These are phyloP conservation scores for Magnusiomyces suaveolens DNA, from an alignment of 1,139 yeast genomes.

Conservation along the genomic window DNA sequence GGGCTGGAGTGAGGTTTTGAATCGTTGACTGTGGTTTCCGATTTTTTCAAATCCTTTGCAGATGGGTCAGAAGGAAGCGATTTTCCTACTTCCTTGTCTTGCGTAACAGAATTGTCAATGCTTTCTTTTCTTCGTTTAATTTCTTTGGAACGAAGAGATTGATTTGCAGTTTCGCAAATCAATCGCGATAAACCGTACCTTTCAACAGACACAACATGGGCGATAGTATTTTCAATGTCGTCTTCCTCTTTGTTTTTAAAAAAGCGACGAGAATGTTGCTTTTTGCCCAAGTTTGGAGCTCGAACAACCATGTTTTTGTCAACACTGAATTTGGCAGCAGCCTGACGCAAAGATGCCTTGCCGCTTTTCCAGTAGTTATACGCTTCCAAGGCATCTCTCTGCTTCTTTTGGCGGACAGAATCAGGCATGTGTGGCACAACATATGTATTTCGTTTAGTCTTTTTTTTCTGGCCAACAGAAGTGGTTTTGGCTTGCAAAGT, in stretches of 20 bases:
- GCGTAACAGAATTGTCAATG: not conserved
- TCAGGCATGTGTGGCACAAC: slow-evolving; percentile 4
- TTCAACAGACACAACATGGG: slow-evolving; percentile 1
- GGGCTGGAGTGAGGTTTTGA: not conserved
- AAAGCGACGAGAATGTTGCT: slow-evolving; percentile 1
- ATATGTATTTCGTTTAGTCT: slow-evolving; percentile 2
- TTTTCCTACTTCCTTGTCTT: too few species aligned
- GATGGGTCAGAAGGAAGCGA: too few species aligned
- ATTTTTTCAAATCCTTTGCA: too few species aligned
- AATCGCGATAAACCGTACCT: not conserved
- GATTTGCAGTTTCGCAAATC: slow-evolving; percentile 1
- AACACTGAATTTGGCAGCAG: slow-evolving; percentile 3
- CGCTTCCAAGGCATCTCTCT: not conserved
- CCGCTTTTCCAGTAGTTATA: slow-evolving; percentile 4
- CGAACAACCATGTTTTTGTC: slow-evolving; percentile 5
- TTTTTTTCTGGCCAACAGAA: not conserved
- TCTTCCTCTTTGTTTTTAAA: slow-evolving; percentile 2
- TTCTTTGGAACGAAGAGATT: not conserved
- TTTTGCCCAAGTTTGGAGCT: slow-evolving; percentile 1
- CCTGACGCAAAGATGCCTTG: not conserved
- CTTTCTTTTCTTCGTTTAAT: not conserved
- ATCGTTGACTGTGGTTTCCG: too few species aligned
- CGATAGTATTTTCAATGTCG: not conserved
- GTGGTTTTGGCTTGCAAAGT: not conserved
- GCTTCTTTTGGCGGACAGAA: not conserved